These are phyloP conservation scores for Striga hermonthica DNA, from an alignment of 305 asterid genomes.

Conservation along the genomic window DNA sequence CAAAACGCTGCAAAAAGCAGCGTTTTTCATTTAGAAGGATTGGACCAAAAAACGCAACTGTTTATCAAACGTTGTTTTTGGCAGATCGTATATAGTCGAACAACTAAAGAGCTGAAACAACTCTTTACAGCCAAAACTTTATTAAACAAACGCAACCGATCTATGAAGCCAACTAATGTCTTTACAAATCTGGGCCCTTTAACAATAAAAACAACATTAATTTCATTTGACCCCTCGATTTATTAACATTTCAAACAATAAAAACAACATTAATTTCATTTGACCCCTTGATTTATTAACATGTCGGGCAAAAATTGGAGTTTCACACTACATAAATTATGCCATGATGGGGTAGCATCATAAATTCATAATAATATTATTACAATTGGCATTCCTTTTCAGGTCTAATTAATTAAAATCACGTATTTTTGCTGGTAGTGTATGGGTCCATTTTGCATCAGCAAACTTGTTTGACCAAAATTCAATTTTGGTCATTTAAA, in stretches of 20 bases:
- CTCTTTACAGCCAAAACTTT: too few relatives aligned
- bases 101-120: too few relatives aligned
- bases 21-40: not conserved
- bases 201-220: conserved; percentile 22
- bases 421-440: not conserved
- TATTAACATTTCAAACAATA: too few relatives aligned
- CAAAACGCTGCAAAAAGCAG: too few relatives aligned
- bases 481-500: too few relatives aligned
- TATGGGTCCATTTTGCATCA: not conserved
- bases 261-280: conserved; percentile 23
- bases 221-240: conserved; percentile 28
- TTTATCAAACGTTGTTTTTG: too few relatives aligned
- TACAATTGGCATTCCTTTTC: conserved; percentile 6
- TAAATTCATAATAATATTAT: conserved; percentile 9
- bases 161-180: conserved; percentile 36
- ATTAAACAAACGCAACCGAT: too few relatives aligned
- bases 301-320: conserved; percentile 28
- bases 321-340: conserved; percentile 16
- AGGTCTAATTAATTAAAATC: conserved; percentile 1
- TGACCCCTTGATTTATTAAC: conserved; percentile 27
- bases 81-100: too few relatives aligned
- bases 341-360: conserved; percentile 30
- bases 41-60: not conserved
- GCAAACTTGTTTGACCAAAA: too few relatives aligned
- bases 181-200: conserved; percentile 32